Base-by-base conservation (phyloP, 495 filamentous ascomycete species). In the Gamarada debralockiae region DNA sequence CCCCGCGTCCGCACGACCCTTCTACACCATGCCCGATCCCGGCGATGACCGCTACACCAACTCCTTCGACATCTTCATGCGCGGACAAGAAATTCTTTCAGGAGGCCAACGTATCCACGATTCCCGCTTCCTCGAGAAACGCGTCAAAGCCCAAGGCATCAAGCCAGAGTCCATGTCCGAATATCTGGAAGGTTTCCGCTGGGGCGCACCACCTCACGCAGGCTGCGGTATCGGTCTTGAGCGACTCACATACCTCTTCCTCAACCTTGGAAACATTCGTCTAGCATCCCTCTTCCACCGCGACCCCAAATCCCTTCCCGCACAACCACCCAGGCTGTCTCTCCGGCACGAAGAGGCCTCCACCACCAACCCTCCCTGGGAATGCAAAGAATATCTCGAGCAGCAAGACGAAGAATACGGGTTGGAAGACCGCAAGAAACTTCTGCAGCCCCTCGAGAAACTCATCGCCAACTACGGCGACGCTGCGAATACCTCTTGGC, bases 1-100 rank as follows among this genome's bases (percentile, higher is more conserved):
- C 67, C 92, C 92, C 12, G 70, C 77, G 1, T 82, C 83, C 9
- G 92, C 86, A 6, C 80, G 92, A 31, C 92, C 92, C 2, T 97
- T 96, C 71, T 96, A 97, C 59, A 87, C 92, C n/a, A 92, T 95
- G 79, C 87, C 89, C 0, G 91, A 96, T 49, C 78, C 87, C 2
- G 69, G 83, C 9, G 82, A 96, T 58, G 70, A 79, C 7, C 75
- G 74, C 2, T 76, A 78, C 61, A 96, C 91, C 37, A 96, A 96
- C 69, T 95, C 92, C 0, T 97, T 96, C 57, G 91, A 97, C 67
- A 92, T 96, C 61, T 96, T 96, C 71, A 77, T 96, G 47, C 88
- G 92, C 10, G 92, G 92, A 4, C 92, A 97, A 64, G 92, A 96
- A 65, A 95, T 96, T 56, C 82, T 92, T 3, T 89, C 85, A 1